These are phyloP conservation scores for Cyamopsis tetragonoloba DNA, from an alignment of 306 rosid species.

Conservation along the genomic window DNA sequence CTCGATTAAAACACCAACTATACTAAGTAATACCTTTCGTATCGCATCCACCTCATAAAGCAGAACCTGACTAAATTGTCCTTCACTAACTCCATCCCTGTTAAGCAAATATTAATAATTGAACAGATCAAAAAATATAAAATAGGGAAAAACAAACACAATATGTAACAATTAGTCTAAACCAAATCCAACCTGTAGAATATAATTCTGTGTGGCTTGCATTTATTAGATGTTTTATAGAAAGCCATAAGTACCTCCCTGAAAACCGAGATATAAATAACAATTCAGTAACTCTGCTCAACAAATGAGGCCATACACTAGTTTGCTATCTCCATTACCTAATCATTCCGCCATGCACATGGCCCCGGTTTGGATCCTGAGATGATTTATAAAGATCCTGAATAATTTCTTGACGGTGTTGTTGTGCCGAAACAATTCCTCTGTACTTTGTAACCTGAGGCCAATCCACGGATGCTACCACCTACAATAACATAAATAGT, in stretches of 20 bases:
- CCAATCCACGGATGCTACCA: constrained; percentile 97
- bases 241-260: constrained; percentile 66
- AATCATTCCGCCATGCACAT: constrained; percentile 55
- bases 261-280: too few relatives aligned
- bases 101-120: neutral
- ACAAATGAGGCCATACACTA: too few relatives aligned
- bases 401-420: constrained; percentile 62
- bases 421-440: constrained; percentile 66
- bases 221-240: constrained; percentile 14
- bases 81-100: constrained; percentile 92
- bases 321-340: constrained; percentile 41
- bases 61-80: constrained; percentile 73
- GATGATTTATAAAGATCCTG: constrained; percentile 44
- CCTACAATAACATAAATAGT: constrained; percentile 35
- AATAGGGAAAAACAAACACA: neutral
- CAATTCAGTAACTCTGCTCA: too few relatives aligned
- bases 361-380: constrained; percentile 39
- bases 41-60: constrained; percentile 81
- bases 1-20: neutral
- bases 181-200: constrained; percentile 64
- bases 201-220: constrained; percentile 54
- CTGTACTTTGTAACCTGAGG: constrained; percentile 59
- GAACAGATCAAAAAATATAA: neutral
- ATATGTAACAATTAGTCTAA: neutral
- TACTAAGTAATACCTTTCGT: constrained; percentile 45